Evolutionary conservation across 495 filamentous ascomycete species (phyloP).

Genomic region (Neurospora sp.): DNA sequence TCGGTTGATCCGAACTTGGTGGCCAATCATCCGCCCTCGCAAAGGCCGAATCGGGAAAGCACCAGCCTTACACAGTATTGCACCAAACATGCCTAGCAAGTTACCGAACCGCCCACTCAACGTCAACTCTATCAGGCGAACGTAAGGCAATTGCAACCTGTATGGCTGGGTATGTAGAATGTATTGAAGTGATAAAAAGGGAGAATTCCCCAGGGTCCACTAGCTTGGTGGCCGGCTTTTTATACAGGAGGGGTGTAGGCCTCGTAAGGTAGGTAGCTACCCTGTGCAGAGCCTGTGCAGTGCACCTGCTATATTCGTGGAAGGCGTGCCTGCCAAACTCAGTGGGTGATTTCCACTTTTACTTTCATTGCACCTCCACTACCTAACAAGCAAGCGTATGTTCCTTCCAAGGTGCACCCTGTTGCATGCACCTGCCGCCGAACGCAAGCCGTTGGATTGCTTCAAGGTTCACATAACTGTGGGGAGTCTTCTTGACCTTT

Average conservation of each 20-base stretch:
- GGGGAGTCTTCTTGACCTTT: not conserved
- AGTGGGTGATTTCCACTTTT: not conserved
- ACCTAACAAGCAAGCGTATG: not conserved
- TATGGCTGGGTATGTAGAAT: not conserved
- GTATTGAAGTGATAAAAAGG: not conserved
- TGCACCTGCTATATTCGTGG: not conserved
- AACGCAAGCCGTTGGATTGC: not conserved
- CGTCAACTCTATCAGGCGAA: not conserved
- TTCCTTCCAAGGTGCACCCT: not conserved
- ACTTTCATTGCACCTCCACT: not conserved
- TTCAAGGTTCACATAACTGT: not conserved
- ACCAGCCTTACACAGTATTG: not conserved
- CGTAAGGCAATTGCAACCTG: not conserved
- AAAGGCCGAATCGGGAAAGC: not conserved
- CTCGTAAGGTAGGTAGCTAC: not conserved
- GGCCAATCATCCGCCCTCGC: not conserved
- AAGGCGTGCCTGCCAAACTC: not conserved
- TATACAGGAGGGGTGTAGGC: not conserved
- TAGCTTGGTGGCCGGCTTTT: not conserved
- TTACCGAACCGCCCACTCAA: not conserved
- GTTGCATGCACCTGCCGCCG: not conserved
- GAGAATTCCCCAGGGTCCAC: not conserved
- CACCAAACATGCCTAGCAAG: not conserved
- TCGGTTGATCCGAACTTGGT: not conserved
- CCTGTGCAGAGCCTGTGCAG: not conserved